Base-by-base conservation (phyloP, 352 stramenopile species). In the Globisporangium radiosum region DNA sequence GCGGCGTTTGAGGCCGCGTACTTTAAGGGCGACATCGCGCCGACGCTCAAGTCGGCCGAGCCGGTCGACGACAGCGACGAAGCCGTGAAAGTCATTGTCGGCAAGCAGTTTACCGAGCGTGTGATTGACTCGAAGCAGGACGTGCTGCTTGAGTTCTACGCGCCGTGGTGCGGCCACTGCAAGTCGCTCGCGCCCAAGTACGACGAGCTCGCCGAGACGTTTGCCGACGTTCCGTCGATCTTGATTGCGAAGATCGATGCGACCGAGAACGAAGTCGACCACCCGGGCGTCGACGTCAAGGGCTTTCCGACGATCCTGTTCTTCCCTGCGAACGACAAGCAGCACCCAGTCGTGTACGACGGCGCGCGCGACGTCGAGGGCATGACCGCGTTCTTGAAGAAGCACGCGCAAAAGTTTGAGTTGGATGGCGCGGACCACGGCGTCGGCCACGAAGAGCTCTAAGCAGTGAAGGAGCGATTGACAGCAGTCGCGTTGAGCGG, bases 191-290 rank as follows among this genome's bases (percentile, higher is more conserved):
- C 84, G 9, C 91, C 91, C 50, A 90, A 89, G 70, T 97, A 94
- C 71, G 87, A 96, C 63, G 87, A 96, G 71, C 74, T 97, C 55
- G 90, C 84, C 25, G 84, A 94, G 70, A 82, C 77, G 52, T 97
- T 96, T 60, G 77, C 83, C 2, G 79, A 95, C 56, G 87, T 96
- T 39, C 85, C 97, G 62, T 92, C 80, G 64, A 87, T 98, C 47
- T 60, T 98, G 47, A 97, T 98, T 66, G 93, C 84, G 63, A 97
- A 98, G 89, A 97, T 98, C 70, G 95, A 98, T 69, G 80, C 91
- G 42, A 98, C 92, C 3, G 90, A 90, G 55, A 98, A 98, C 77
- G 95, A 98, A 72, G 80, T 98, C 38, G 92, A 97, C 76, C 72
- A 94, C 72, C 65, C 81, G 5, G 80, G 81, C 40, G 86, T 98